Base-by-base conservation (phyloP, 2,329 filamentous ascomycete genomes). In the Phyllosticta citriasiana region DNA sequence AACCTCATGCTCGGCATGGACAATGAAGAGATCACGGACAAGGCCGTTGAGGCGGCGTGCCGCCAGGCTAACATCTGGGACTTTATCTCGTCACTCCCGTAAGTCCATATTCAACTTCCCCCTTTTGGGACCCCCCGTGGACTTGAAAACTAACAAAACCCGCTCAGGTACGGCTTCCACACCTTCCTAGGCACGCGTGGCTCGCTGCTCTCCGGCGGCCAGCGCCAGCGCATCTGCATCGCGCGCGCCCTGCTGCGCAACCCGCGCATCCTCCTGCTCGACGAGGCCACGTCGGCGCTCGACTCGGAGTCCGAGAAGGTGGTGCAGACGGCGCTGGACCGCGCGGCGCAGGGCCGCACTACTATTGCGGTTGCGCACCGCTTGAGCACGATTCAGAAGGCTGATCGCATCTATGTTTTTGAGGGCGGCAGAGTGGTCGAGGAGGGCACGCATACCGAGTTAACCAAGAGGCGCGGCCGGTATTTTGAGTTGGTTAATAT, bases 211-310 rank as follows among this genome's bases (percentile, higher is more conserved):
- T 92, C 88, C 2, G 92, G 92, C 60, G 92, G 92, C 0, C 92
- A 96, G 75, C 96, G 96, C 74, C 91, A 97, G 74, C 88, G 92
- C 64, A 86, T 96, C 30, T 91, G 90, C 57, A 96, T 97, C 71
- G 92, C 92, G 2, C 85, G 91, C 8, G 92, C 91, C 0, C 79
- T 96, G n/a, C 84, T 96, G 52, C 86, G 91, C 24, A 85, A 96
- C 69, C 92, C 92, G 16, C 92, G 89, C 76, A 86, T 96, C 65
- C 76, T 96, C 7, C 61, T 64, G 10, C 63, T 64, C n/a, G 63
- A 64, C 55, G 63, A 64, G 27, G 63, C 63, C 14, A 64, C 63
- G 2, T 60, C 59, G 4, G 59, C 62, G 4, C 59, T 63, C 2
- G 62, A 63, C 58, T 63, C 62, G 4, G 62, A 63, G 25, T 62